Conservation (phyloP, 225 moss, liverwort and hornwort species). For the Sphagnum contortum region DNA sequence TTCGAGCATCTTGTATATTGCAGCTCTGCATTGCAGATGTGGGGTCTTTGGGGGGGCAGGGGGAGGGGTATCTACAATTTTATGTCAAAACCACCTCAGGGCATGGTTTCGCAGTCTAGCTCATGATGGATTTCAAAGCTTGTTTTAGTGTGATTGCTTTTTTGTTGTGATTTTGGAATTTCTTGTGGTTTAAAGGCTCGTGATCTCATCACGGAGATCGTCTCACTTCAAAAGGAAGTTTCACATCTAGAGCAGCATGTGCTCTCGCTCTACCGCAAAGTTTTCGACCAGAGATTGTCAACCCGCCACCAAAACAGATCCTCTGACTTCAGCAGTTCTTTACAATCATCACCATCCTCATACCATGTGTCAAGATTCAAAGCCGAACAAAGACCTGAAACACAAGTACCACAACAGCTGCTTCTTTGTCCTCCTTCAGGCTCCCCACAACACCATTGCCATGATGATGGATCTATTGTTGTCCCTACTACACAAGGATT, state of each 20-base stretch:
- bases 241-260: constrained; percentile 85
- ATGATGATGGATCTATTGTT: constrained; percentile 12
- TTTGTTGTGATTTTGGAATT: not conserved
- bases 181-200: constrained; percentile 34
- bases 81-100: too few species aligned
- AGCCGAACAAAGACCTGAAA: constrained; percentile 10
- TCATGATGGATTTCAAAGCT: too few species aligned
- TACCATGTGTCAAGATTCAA: constrained; percentile 26
- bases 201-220: constrained; percentile 78
- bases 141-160: not conserved
- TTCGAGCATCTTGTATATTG: not conserved
- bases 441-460: constrained; percentile 35
- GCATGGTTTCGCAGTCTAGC: too few species aligned
- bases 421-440: not conserved
- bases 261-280: constrained; percentile 66
- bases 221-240: constrained; percentile 70
- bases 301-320: constrained; percentile 11
- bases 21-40: not conserved
- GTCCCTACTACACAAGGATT: constrained; percentile 17
- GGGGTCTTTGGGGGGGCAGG: too few species aligned
- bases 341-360: constrained; percentile 3
- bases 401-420: not conserved
- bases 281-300: constrained; percentile 55
- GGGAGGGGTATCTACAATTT: too few species aligned
- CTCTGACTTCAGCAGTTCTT: constrained; percentile 30